A percentile compares a stretch with the other conserved stretches of the same genome.
phyloP scores from a whole-genome alignment of 352 stramenopile species.

The Globisporangium echinulatum region DNA sequence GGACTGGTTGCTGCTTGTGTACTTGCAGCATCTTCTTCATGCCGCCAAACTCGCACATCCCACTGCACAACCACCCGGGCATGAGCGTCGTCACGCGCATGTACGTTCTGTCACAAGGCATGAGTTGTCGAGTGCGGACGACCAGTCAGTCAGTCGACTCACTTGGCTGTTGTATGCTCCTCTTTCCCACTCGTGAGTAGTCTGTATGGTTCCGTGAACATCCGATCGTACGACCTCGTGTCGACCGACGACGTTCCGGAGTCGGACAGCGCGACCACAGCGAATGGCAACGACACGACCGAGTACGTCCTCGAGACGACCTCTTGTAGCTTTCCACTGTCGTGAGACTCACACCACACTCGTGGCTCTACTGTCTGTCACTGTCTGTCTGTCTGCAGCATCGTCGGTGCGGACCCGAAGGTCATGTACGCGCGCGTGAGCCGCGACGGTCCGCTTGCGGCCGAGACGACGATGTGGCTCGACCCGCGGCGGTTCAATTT shows the following conservation, averaged over 20 bases:
- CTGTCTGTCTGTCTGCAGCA: slow-evolving; percentile 14
- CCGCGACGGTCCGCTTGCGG: slow-evolving; percentile 43
- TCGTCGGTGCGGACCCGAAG: slow-evolving; percentile 28
- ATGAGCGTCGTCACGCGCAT: slow-evolving; percentile 84
- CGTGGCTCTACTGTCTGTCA: not conserved
- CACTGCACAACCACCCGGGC: slow-evolving; percentile 75
- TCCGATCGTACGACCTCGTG: slow-evolving; percentile 71
- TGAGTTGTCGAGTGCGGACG: too few relatives aligned
- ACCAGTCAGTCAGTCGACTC: too few relatives aligned
- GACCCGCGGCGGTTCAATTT: slow-evolving; percentile 79
- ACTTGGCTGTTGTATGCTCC: slow-evolving; percentile 2
- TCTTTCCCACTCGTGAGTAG: slow-evolving; percentile 17
- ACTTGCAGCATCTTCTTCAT: slow-evolving; percentile 72
- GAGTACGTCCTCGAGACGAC: not conserved
- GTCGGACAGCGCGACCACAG: not conserved
- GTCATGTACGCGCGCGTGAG: slow-evolving; percentile 60
- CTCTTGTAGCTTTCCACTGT: not conserved
- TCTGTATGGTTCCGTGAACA: slow-evolving; percentile 65
- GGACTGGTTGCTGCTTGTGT: slow-evolving; percentile 1
- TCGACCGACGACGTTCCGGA: slow-evolving; percentile 20
- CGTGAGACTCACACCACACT: not conserved
- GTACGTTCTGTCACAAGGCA: slow-evolving; percentile 22
- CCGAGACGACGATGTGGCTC: slow-evolving; percentile 73
- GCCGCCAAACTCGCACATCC: slow-evolving; percentile 66
- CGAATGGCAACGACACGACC: slow-evolving; percentile 16